Base-by-base conservation (phyloP, 1,284 basidiomycete genomes). In the Erythrobasidium hasegawianum region DNA sequence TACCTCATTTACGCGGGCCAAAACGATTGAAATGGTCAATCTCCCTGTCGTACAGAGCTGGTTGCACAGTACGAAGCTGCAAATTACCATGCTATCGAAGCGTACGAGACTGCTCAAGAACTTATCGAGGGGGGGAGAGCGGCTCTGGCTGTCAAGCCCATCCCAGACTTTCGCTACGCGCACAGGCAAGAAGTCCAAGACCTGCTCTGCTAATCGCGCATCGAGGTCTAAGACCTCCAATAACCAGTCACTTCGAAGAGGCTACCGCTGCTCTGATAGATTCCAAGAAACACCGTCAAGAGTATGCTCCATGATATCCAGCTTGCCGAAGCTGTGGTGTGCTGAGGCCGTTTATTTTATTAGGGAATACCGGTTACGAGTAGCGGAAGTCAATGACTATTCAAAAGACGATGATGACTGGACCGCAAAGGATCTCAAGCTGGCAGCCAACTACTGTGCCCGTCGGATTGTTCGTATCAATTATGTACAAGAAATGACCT, bases 401-500 rank as follows among this genome's bases (percentile, higher is more conserved):
- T 5, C 43, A 8, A n/a, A 47, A 8, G 7, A 7, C 43, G 43
- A 47, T 14, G 43, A 47, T 24, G 16, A 24, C n/a, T 47, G 43
- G 43, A 47, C 43, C 8, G 43, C 43, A 18, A 47, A n/a, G n/a
- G 43, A 47, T 24, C 43, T 47, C 43, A 47, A 47, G 43, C 43
- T 47, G 4, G 43, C 43, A 47, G 22, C 43, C 4, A 24, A 24
- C 16, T 47, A 47, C 22, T 47, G 43, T 24, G 43, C 43, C 7
- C 43, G 43, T 14, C 43, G 43, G 43, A n/a, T 47, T 5, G n/a
- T 18, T 7, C 43, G 43, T 5, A n/a, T 47, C 43, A 47, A 16
- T 5, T 47, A 5, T 47, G 8, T 16, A n/a, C 14, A 7, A 5
- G 43, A 47, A 16, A 47, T 47, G 5, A 24, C 43, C 43, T 16